Percentiles rank a stretch among this genome's conserved stretches.
Evolutionary conservation across 2,329 filamentous ascomycete species (phyloP).

Genomic region (Colletotrichum nymphaeae): DNA sequence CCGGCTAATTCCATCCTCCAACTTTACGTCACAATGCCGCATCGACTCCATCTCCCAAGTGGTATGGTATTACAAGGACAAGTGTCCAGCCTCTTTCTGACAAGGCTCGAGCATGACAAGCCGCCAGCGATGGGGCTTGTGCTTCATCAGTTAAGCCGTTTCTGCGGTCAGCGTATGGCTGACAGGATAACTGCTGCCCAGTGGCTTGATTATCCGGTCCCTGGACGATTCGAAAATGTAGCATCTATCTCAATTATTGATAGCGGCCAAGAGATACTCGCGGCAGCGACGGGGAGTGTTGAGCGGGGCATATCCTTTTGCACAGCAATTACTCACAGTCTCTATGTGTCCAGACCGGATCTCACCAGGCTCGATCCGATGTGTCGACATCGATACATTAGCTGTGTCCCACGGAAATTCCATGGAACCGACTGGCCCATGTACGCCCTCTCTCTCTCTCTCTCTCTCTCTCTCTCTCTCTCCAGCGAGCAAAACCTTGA

Average conservation of each 20-base stretch:
- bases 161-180: neutral
- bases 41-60: neutral
- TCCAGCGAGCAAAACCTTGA: neutral
- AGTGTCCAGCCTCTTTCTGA: neutral
- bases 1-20: neutral
- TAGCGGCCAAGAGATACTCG: neutral
- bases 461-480: neutral
- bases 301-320: neutral
- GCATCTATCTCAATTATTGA: neutral
- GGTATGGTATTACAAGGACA: neutral
- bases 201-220: neutral
- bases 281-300: neutral
- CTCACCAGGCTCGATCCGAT: neutral
- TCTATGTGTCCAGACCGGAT: neutral
- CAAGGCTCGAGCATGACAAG: neutral
- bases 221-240: neutral
- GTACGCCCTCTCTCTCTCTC: neutral
- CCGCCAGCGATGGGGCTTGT: neutral
- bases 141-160: neutral
- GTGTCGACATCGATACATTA: neutral
- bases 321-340: neutral
- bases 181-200: neutral
- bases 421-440: neutral
- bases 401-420: neutral
- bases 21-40: neutral